A percentile compares a stretch with the other conserved stretches of the same genome.
These are phyloP conservation scores for Geoglossum cookeanum DNA, from an alignment of 2,329 filamentous ascomycete species.

Conservation along the genomic window DNA sequence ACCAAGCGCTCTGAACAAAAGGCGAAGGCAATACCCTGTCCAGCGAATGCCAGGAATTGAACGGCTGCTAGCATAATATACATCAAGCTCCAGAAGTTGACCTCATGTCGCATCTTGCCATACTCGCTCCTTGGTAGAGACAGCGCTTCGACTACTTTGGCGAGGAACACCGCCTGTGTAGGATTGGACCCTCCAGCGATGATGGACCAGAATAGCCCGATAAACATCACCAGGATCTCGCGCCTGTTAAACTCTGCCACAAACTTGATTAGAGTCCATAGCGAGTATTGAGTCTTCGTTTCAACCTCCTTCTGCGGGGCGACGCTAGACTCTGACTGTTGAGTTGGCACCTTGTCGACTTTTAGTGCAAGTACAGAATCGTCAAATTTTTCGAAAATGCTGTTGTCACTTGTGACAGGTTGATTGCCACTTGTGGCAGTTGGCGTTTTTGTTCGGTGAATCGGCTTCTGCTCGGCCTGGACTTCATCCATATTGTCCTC, in stretches of 20 bases:
- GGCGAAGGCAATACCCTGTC: constrained; percentile 59
- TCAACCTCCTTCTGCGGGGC: constrained; percentile 40
- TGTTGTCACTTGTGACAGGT: constrained; percentile 15
- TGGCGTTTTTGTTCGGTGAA: constrained; percentile 16
- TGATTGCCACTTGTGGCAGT: constrained; percentile 14
- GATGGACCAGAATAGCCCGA: constrained; percentile 53
- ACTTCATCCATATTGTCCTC: constrained; percentile 18
- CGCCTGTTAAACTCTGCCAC: constrained; percentile 60
- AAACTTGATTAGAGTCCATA: constrained; percentile 61
- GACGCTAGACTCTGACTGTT: constrained; percentile 45
- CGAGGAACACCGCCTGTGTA: constrained; percentile 61
- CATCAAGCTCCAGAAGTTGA: constrained; percentile 78
- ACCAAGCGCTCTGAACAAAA: constrained; percentile 74
- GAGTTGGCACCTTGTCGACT: constrained; percentile 32
- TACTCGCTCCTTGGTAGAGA: constrained; percentile 35
- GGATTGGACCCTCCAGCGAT: constrained; percentile 71
- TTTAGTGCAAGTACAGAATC: constrained; percentile 38
- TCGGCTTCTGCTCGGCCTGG: constrained; percentile 14
- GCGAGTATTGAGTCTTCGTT: constrained; percentile 35
- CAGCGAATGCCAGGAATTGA: constrained; percentile 47
- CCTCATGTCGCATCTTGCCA: constrained; percentile 42
- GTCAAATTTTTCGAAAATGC: constrained; percentile 32
- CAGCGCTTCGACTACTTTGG: constrained; percentile 64
- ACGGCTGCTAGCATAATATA: constrained; percentile 67
- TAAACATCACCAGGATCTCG: constrained; percentile 52